These are phyloP conservation scores for Cladophialophora bantiana DNA, from an alignment of 2,329 filamentous ascomycete genomes.

Conservation along the genomic window DNA sequence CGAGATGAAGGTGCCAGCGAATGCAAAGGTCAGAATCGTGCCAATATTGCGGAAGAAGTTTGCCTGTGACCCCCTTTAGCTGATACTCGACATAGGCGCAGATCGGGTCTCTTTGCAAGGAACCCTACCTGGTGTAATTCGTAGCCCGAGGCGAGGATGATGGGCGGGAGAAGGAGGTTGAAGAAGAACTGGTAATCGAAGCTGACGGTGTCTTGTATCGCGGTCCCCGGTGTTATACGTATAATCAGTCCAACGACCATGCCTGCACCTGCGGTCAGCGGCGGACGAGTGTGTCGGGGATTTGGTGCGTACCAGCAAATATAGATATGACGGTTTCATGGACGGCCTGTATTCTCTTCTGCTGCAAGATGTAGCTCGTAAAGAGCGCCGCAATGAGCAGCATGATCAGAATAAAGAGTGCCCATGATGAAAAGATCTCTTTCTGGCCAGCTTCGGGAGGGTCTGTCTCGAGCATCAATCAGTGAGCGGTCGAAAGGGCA, in stretches of 20 bases:
- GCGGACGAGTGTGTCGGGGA: background rate
- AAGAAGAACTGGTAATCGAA: constrained; percentile 99
- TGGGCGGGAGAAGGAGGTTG: constrained; percentile 96
- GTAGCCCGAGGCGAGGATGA: constrained; percentile 96
- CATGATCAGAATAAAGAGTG: constrained; percentile 93
- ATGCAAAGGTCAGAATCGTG: constrained; percentile 95
- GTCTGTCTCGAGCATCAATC: constrained; percentile 48
- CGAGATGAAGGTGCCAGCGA: constrained; percentile 95
- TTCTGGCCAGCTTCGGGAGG: constrained; percentile 84
- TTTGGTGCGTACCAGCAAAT: constrained; percentile 75
- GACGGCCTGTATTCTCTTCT: constrained; percentile 94
- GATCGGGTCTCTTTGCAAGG: constrained; percentile 8
- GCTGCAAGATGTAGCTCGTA: constrained; percentile 94
- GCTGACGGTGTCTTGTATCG: constrained; percentile 87
- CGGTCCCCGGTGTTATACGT: constrained; percentile 78
- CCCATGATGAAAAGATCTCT: constrained; percentile 96
- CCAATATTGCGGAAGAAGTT: constrained; percentile 99
- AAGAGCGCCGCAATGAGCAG: constrained; percentile 94
- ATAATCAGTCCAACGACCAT: constrained; percentile 95
- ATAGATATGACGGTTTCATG: constrained; percentile 99
- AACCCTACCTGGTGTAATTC: constrained; percentile 80
- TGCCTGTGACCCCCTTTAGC: constrained; percentile 55
- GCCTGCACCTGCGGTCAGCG: constrained; percentile 60
- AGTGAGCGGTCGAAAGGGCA: constrained; percentile 5
- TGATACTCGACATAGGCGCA: background rate